phyloP scores from a whole-genome alignment of 2,329 filamentous ascomycete species.

The Exophiala sp. region DNA sequence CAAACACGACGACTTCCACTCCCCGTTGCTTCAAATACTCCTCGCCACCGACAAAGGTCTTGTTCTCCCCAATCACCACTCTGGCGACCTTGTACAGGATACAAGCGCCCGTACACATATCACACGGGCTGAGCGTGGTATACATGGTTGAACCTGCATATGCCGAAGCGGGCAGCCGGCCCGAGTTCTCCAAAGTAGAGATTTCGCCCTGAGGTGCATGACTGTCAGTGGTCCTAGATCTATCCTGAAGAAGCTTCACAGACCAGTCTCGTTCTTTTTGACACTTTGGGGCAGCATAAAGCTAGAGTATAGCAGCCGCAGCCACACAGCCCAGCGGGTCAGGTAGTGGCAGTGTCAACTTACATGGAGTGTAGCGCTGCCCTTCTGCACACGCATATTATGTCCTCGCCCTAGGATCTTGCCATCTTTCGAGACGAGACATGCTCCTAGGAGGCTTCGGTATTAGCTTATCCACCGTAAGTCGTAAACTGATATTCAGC shows the following conservation, averaged over 20 bases:
- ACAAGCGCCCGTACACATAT: conserved; percentile 76
- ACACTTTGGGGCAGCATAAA: too few relatives aligned
- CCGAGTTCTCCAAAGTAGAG: conserved; percentile 66
- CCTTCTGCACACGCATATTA: conserved; percentile 69
- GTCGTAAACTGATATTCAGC: too few relatives aligned
- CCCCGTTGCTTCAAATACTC: conserved; percentile 61
- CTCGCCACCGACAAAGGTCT: conserved; percentile 67
- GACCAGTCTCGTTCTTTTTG: too few relatives aligned
- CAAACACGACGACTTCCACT: conserved; percentile 66
- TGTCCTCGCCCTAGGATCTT: conserved; percentile 65
- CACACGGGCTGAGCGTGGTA: conserved; percentile 71
- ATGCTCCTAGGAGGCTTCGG: conserved; percentile 47
- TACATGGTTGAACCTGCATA: conserved; percentile 76
- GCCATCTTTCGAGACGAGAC: conserved; percentile 62
- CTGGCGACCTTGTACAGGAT: conserved; percentile 67
- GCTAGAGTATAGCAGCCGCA: too few relatives aligned
- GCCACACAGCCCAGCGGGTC: too few relatives aligned
- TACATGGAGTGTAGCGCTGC: conserved; percentile 66
- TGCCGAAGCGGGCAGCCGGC: conserved; percentile 61
- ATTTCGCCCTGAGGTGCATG: conserved; percentile 58
- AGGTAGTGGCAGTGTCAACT: conserved; percentile 27
- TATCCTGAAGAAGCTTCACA: too few relatives aligned
- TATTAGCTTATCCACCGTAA: too few relatives aligned
- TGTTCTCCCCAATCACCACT: conserved; percentile 73
- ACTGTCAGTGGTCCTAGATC: too few relatives aligned